These are phyloP conservation scores for Flaveria sonorensis DNA, from an alignment of 129 eudicot species.

Conservation along the genomic window DNA sequence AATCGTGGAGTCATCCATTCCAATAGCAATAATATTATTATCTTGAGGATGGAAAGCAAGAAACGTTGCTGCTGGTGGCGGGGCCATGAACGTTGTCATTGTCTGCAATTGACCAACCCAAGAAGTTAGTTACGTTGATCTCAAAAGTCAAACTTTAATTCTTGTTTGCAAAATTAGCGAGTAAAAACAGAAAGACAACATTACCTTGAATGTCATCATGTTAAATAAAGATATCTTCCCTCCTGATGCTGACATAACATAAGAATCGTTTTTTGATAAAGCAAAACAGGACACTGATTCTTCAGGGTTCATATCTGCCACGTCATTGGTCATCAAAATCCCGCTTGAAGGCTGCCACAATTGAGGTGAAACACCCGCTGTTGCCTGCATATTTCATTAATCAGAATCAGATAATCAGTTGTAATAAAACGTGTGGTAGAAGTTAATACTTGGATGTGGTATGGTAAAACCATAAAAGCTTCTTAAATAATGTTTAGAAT, in stretches of 20 bases:
- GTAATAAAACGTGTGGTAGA: not conserved
- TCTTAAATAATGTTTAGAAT: too few relatives aligned
- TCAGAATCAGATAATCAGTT: not conserved
- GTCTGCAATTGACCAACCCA: conserved; percentile 54
- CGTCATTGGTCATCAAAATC: conserved; percentile 85
- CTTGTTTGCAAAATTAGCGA: not conserved
- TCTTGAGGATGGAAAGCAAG: conserved; percentile 89
- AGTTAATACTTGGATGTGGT: not conserved
- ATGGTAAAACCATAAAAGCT: not conserved
- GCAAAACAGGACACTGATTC: conserved; percentile 98
- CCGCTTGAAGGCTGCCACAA: conserved; percentile 98
- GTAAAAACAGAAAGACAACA: not conserved
- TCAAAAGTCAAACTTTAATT: not conserved
- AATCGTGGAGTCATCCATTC: conserved; percentile 79
- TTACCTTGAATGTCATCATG: conserved; percentile 99
- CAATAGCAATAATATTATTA: conserved; percentile 78
- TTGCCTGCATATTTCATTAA: conserved; percentile 52
- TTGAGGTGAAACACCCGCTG: conserved; percentile 77
- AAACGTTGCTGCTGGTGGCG: conserved; percentile 90
- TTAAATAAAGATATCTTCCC: conserved; percentile 92
- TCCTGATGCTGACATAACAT: conserved; percentile 98
- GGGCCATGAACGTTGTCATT: conserved; percentile 89
- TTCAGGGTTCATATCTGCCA: conserved; percentile 70
- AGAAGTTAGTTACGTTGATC: conserved; percentile 10
- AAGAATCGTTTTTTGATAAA: conserved; percentile 87